These are phyloP conservation scores for Samsoniella hepiali DNA, from an alignment of 2,329 filamentous ascomycete genomes.

Conservation along the genomic window DNA sequence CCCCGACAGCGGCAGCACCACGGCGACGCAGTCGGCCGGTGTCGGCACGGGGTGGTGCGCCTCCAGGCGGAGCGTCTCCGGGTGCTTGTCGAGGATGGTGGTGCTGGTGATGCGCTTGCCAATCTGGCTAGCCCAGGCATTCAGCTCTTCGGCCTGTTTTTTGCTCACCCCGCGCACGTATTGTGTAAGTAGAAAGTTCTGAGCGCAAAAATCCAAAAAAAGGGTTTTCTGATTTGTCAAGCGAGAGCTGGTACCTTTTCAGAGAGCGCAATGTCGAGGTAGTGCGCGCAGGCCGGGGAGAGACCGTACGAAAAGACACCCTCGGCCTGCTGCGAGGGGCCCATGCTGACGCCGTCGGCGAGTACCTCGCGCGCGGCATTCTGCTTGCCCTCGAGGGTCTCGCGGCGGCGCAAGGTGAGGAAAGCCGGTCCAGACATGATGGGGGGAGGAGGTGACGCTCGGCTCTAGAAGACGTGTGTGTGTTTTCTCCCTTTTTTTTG, in stretches of 20 bases:
- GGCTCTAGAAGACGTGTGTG: background rate
- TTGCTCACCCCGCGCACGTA: background rate
- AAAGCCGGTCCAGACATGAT: background rate
- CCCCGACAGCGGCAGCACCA: conserved; percentile 4
- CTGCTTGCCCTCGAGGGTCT: conserved; percentile 14
- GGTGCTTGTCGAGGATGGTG: conserved; percentile 13
- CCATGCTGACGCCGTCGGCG: background rate
- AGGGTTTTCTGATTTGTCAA: too few species aligned
- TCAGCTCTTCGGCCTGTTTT: background rate
- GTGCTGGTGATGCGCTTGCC: conserved; percentile 13
- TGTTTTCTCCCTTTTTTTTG: background rate
- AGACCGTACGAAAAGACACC: conserved; percentile 2
- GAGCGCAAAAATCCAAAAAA: too few species aligned
- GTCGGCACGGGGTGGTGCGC: background rate
- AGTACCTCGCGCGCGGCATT: conserved; percentile 9
- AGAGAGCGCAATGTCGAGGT: conserved; percentile 12
- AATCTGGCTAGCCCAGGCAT: background rate
- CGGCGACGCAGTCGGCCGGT: conserved; percentile 5
- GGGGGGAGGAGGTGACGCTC: background rate
- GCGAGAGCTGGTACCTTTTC: background rate
- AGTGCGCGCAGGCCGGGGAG: conserved; percentile 2
- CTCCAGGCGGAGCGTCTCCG: conserved; percentile 12
- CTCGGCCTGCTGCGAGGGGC: conserved; percentile 4
- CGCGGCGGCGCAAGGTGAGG: background rate
- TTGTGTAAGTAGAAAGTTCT: background rate